Percentiles rank a stretch among this genome's conserved stretches.
Conservation (phyloP, 2,329 filamentous ascomycete species). For the Chaetomiaceae sp. region DNA sequence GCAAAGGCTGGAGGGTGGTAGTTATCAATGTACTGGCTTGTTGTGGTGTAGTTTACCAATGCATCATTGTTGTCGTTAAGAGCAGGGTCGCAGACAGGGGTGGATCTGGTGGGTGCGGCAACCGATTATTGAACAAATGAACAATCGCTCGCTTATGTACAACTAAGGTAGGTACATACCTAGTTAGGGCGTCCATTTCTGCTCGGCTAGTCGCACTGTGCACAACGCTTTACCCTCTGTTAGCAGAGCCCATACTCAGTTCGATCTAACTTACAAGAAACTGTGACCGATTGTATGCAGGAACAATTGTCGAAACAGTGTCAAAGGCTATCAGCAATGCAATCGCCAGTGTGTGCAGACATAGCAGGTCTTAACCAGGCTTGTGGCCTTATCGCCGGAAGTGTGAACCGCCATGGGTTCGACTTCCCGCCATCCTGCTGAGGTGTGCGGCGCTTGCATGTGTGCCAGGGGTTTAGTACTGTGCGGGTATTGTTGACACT, state of each 20-base stretch:
- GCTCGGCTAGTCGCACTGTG: not conserved
- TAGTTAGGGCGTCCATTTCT: slow-evolving; percentile 2
- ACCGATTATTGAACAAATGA: too few relatives aligned
- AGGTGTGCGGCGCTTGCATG: slow-evolving; percentile 10
- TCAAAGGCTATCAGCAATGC: slow-evolving; percentile 8
- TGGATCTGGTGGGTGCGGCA: too few relatives aligned
- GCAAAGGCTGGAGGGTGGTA: too few relatives aligned
- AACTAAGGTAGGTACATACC: too few relatives aligned
- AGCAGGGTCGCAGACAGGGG: too few relatives aligned
- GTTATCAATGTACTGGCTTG: too few relatives aligned
- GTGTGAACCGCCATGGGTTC: slow-evolving; percentile 4
- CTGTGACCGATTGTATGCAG: slow-evolving; percentile 1
- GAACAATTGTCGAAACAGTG: slow-evolving; percentile 12
- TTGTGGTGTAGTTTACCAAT: too few relatives aligned
- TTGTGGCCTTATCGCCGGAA: slow-evolving; percentile 10
- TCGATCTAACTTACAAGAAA: slow-evolving; percentile 11
- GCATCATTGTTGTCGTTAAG: too few relatives aligned
- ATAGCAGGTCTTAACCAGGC: slow-evolving; percentile 12
- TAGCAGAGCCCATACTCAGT: slow-evolving; percentile 1
- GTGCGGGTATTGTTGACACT: too few relatives aligned
- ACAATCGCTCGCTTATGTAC: too few relatives aligned
- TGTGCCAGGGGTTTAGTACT: too few relatives aligned
- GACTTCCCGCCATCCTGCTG: slow-evolving; percentile 8
- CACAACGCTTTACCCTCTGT: not conserved
- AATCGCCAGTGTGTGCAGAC: slow-evolving; percentile 2